Percentiles rank a stretch among this genome's conserved stretches.
Conservation (phyloP, 1,284 basidiomycete species). For the Rhodotorula sp. region DNA sequence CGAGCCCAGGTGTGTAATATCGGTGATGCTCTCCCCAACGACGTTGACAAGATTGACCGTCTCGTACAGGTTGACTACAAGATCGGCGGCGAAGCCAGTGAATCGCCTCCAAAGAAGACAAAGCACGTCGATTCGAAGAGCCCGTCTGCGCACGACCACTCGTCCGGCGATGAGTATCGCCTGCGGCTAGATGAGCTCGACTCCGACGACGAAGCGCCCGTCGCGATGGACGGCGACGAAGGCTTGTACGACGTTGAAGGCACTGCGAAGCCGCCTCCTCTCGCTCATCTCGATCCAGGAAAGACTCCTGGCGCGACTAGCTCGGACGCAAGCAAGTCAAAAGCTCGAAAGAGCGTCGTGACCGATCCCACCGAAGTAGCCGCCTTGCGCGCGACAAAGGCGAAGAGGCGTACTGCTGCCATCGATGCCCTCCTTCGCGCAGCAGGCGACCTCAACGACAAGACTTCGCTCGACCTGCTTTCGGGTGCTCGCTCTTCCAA, state of each 20-base stretch:
- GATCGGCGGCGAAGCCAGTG: background rate
- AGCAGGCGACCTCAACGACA: background rate
- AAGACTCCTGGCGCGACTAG: background rate
- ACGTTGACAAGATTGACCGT: too few relatives aligned
- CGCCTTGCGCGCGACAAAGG: background rate
- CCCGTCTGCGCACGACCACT: conserved; percentile 1
- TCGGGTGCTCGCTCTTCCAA: background rate
- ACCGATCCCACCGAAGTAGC: background rate
- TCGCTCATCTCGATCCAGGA: background rate
- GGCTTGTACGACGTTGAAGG: background rate
- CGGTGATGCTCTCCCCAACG: too few relatives aligned
- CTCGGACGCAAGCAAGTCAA: background rate
- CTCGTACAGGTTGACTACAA: conserved; percentile 21
- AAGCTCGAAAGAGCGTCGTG: background rate
- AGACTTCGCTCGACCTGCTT: background rate
- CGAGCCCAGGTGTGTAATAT: conserved; percentile 13
- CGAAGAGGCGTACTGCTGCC: background rate
- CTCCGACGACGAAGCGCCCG: conserved; percentile 9
- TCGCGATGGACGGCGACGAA: conserved; percentile 11
- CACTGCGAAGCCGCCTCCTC: background rate
- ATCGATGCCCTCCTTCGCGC: background rate
- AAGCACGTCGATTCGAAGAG: background rate
- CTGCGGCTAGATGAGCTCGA: conserved; percentile 13
- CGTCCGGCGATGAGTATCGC: conserved; percentile 19
- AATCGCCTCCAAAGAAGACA: conserved; percentile 3